phyloP scores from a whole-genome alignment of 140 eudicot genomes.

The Ambrosia hybrid region DNA sequence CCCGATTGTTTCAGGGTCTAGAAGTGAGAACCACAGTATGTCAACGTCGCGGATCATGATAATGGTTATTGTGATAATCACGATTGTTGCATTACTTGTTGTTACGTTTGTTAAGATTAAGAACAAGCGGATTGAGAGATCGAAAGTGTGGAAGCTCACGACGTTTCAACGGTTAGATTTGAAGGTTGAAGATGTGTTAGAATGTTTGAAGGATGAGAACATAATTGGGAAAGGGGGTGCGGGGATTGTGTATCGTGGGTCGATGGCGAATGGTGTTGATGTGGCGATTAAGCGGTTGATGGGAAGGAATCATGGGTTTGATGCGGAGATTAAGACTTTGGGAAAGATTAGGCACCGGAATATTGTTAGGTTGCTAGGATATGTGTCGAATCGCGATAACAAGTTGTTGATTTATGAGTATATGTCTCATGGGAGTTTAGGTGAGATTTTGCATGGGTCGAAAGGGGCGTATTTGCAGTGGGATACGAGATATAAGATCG shows the following conservation, averaged over 20 bases:
- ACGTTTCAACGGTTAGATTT: slow-evolving; percentile 42
- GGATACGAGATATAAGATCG: slow-evolving; percentile 50
- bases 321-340: slow-evolving; percentile 54
- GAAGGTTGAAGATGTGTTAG: slow-evolving; percentile 49
- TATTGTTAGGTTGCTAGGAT: slow-evolving; percentile 52
- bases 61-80: slow-evolving; percentile 20
- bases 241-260: slow-evolving; percentile 56
- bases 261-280: slow-evolving; percentile 45
- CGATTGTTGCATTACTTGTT: slow-evolving; percentile 12
- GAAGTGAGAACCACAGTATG: neutral
- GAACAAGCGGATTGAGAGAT: slow-evolving; percentile 27
- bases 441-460: slow-evolving; percentile 55
- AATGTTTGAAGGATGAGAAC: slow-evolving; percentile 49
- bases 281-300: slow-evolving; percentile 51
- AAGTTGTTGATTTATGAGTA: slow-evolving; percentile 51
- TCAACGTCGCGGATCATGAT: slow-evolving; percentile 32
- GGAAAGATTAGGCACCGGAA: slow-evolving; percentile 52
- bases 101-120: slow-evolving; percentile 27
- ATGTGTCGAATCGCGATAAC: slow-evolving; percentile 46
- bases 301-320: slow-evolving; percentile 46
- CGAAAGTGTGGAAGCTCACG: slow-evolving; percentile 41
- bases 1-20: slow-evolving; percentile 19
- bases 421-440: slow-evolving; percentile 63
- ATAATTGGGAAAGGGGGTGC: slow-evolving; percentile 67
- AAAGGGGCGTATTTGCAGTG: slow-evolving; percentile 47